Conservation (phyloP, 2,329 filamentous ascomycete genomes). For the Didymella exigua region DNA sequence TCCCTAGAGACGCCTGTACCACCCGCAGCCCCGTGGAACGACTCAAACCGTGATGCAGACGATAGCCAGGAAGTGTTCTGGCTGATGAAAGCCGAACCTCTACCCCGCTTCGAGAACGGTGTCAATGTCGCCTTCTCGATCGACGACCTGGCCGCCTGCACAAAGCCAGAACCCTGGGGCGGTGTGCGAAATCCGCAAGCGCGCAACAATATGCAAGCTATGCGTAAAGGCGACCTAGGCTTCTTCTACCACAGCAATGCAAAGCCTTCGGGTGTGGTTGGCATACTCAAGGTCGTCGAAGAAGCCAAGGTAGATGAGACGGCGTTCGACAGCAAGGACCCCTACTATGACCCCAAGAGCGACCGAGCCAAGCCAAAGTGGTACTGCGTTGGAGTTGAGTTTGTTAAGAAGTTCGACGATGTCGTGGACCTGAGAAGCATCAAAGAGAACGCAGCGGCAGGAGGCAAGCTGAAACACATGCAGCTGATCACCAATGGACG, state of each 20-base stretch:
- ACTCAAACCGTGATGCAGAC: constrained; percentile 34
- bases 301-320: constrained; percentile 82
- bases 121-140: constrained; percentile 93
- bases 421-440: constrained; percentile 75
- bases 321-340: constrained; percentile 71
- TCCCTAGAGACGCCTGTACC: constrained; percentile 18
- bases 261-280: constrained; percentile 85
- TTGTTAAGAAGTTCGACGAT: constrained; percentile 78
- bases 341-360: constrained; percentile 84
- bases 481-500: constrained; percentile 83
- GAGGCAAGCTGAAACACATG: constrained; percentile 71
- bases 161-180: constrained; percentile 86
- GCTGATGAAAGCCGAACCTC: constrained; percentile 70
- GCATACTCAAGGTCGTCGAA: constrained; percentile 84
- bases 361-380: constrained; percentile 74
- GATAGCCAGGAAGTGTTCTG: constrained; percentile 49
- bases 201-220: constrained; percentile 85
- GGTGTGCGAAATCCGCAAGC: constrained; percentile 65
- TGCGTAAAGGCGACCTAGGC: constrained; percentile 88
- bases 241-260: constrained; percentile 98
- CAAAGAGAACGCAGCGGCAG: constrained; percentile 62
- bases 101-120: constrained; percentile 83
- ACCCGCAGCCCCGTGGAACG: constrained; percentile 20
- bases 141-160: constrained; percentile 77
- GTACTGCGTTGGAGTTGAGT: constrained; percentile 88